Evolutionary conservation across 495 filamentous ascomycete genomes (phyloP).

Genomic region (Lichenothelia convexa): DNA sequence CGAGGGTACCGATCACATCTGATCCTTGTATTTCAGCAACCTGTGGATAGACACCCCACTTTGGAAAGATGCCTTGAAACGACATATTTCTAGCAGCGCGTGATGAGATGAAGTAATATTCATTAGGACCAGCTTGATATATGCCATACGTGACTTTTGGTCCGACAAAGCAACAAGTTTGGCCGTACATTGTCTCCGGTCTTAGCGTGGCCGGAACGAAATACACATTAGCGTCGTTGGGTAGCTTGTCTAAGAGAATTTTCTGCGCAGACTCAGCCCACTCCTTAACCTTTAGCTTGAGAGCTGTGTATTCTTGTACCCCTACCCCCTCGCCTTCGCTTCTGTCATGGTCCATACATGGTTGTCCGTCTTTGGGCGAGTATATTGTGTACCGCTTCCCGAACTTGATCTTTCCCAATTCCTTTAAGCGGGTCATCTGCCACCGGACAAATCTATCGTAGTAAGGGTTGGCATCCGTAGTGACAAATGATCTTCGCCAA

Average conservation of each 20-base stretch:
- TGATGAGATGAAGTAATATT: conserved; percentile 74
- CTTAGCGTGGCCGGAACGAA: conserved; percentile 83
- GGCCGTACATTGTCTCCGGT: conserved; percentile 97
- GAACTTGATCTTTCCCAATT: conserved; percentile 85
- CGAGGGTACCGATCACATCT: conserved; percentile 66
- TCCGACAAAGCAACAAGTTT: conserved; percentile 88
- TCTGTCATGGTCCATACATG: conserved; percentile 95
- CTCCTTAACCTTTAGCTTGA: conserved; percentile 79
- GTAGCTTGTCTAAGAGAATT: conserved; percentile 57
- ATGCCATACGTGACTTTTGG: conserved; percentile 82
- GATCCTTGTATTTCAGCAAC: conserved; percentile 53
- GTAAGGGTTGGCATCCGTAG: conserved; percentile 92
- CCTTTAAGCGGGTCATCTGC: conserved; percentile 89
- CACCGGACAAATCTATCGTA: conserved; percentile 91
- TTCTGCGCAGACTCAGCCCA: conserved; percentile 54
- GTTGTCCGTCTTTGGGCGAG: conserved; percentile 89
- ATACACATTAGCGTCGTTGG: conserved; percentile 63
- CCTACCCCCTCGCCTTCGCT: conserved; percentile 78
- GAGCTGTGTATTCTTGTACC: conserved; percentile 78
- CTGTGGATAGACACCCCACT: conserved; percentile 56
- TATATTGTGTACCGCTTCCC: conserved; percentile 91
- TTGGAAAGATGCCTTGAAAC: conserved; percentile 70
- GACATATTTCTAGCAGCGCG: conserved; percentile 90
- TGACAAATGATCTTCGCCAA: conserved; percentile 82
- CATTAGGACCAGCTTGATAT: conserved; percentile 58